phyloP scores from a whole-genome alignment of 257 asterid species.

The Salvia splendens region DNA sequence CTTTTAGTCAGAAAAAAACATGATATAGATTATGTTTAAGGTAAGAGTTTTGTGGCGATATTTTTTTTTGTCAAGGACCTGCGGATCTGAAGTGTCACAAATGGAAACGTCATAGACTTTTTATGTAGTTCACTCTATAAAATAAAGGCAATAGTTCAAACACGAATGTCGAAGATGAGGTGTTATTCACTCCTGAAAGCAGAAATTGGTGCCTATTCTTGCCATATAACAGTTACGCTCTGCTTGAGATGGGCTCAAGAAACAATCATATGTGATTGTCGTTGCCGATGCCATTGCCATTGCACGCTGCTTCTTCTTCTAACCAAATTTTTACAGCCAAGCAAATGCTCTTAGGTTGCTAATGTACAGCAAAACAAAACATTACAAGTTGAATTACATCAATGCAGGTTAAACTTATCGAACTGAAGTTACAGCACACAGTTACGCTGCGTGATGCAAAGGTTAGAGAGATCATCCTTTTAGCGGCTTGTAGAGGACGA shows the following conservation, averaged over 20 bases:
- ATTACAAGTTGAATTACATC: constrained; percentile 17
- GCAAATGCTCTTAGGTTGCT: constrained; percentile 25
- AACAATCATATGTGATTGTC: background rate
- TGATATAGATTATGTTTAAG: too few relatives aligned
- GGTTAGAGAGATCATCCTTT: constrained; percentile 50
- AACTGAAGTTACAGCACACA: constrained; percentile 19
- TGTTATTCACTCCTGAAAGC: background rate
- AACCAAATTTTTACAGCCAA: constrained; percentile 26
- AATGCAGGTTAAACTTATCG: constrained; percentile 17
- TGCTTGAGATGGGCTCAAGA: background rate
- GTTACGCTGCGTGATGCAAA: constrained; percentile 1
- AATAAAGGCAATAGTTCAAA: too few relatives aligned
- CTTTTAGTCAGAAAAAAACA: too few relatives aligned
- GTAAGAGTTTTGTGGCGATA: too few relatives aligned
- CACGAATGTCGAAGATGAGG: too few relatives aligned
- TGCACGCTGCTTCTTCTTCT: constrained; percentile 17
- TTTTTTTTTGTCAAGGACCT: too few relatives aligned
- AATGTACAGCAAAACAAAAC: constrained; percentile 34
- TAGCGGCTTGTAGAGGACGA: constrained; percentile 85
- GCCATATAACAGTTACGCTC: constrained; percentile 12
- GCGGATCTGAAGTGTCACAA: too few relatives aligned
- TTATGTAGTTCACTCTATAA: too few relatives aligned
- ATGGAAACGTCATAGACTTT: too few relatives aligned
- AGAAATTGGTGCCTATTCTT: background rate
- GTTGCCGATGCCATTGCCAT: too few relatives aligned